phyloP scores from a whole-genome alignment of 495 filamentous ascomycete genomes.

The Mycothermus thermophilus region DNA sequence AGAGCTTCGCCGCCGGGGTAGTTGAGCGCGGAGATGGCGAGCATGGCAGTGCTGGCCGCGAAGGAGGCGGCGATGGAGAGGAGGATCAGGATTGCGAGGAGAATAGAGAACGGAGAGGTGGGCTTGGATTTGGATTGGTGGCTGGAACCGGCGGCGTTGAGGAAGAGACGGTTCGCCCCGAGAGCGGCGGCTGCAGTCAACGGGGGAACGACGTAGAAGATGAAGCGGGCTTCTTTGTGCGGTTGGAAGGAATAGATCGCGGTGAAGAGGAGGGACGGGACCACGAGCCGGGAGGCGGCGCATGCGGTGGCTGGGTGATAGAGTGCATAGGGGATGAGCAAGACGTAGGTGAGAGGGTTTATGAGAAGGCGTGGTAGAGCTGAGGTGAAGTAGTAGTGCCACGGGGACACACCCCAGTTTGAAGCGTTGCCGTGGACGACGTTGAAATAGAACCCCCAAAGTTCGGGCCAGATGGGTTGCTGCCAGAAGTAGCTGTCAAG shows the following conservation, averaged over 20 bases:
- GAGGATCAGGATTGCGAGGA: conserved; percentile 42
- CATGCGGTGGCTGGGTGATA: conserved; percentile 30
- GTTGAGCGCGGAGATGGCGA: conserved; percentile 63
- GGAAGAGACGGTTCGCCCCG: conserved; percentile 61
- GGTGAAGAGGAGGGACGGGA: conserved; percentile 59
- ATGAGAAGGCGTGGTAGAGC: conserved; percentile 71
- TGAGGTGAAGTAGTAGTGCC: conserved; percentile 69
- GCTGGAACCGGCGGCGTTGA: conserved; percentile 39
- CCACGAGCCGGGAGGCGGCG: conserved; percentile 38
- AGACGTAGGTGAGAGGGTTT: conserved; percentile 51
- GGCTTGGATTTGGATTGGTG: conserved; percentile 44
- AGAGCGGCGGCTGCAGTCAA: conserved; percentile 67
- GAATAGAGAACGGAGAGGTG: too few relatives aligned
- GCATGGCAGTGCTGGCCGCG: conserved; percentile 44
- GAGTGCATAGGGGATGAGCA: conserved; percentile 55
- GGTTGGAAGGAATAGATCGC: conserved; percentile 70
- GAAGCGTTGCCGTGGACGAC: conserved; percentile 61
- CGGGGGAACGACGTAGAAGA: conserved; percentile 72
- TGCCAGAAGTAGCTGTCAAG: conserved; percentile 94
- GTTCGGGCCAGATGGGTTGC: conserved; percentile 75
- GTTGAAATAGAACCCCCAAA: conserved; percentile 84
- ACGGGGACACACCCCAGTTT: conserved; percentile 77
- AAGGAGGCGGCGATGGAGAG: conserved; percentile 47
- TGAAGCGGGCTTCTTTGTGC: conserved; percentile 95
- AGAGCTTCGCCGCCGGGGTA: conserved; percentile 77